These are phyloP conservation scores for Oenanthe javanica DNA, from an alignment of 140 eudicot genomes.

Conservation along the genomic window DNA sequence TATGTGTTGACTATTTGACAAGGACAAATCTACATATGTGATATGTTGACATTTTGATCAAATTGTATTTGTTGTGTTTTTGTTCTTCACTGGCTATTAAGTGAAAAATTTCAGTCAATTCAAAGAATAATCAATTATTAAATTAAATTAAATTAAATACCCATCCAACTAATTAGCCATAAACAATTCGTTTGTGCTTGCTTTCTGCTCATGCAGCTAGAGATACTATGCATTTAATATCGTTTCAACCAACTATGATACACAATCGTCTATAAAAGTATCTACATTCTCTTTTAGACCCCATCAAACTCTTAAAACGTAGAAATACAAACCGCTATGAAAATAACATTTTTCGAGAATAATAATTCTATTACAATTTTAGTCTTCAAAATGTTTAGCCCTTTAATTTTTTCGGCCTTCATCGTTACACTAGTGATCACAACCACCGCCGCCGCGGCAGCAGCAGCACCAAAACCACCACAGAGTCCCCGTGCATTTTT, in stretches of 20 bases:
- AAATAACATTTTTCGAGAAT: no score
- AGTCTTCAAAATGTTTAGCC: neutral
- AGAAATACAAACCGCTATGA: no score
- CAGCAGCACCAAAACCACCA: neutral
- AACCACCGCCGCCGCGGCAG: neutral
- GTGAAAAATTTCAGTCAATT: no score
- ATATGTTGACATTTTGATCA: neutral
- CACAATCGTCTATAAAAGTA: neutral
- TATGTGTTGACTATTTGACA: neutral
- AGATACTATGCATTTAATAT: neutral
- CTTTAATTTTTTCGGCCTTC: neutral
- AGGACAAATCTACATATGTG: neutral
- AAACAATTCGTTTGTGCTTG: neutral
- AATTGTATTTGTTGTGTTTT: neutral
- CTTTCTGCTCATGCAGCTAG: neutral
- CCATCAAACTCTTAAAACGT: no score
- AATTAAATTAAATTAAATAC: neutral
- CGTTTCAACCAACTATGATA: neutral
- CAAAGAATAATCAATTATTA: neutral
- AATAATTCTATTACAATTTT: neutral
- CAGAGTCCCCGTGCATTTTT: constrained; percentile 7
- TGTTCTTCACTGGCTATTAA: no score
- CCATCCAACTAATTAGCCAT: neutral
- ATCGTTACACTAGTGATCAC: neutral
- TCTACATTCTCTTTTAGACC: neutral